Conservation (phyloP, 345 rosid genomes). For the Lumnitzera littorea region DNA sequence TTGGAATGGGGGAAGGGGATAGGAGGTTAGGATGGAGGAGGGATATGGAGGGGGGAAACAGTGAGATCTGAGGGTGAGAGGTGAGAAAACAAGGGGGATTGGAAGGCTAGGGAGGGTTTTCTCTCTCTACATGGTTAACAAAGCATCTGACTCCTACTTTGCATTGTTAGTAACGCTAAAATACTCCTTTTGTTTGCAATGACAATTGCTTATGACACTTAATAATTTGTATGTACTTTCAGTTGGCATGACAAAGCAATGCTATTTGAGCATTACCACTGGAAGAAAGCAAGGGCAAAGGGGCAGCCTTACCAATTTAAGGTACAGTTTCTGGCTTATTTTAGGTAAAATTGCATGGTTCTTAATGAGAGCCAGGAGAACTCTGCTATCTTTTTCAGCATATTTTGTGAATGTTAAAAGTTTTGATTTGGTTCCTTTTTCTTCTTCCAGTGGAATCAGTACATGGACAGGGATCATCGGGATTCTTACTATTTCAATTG, state of each 20-base stretch:
- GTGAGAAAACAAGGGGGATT: too few relatives aligned
- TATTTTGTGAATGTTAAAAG: not conserved
- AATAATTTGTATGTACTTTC: conserved; percentile 20
- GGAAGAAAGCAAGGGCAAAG: conserved; percentile 75
- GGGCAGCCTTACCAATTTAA: conserved; percentile 69
- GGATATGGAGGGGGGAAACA: too few relatives aligned
- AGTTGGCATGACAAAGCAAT: conserved; percentile 93
- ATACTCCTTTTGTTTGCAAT: too few relatives aligned
- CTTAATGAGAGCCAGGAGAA: not conserved
- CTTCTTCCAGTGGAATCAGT: conserved; percentile 71
- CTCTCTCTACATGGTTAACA: too few relatives aligned
- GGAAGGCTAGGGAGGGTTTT: too few relatives aligned
- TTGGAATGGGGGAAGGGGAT: too few relatives aligned
- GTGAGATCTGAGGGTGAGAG: too few relatives aligned
- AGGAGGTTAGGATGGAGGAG: too few relatives aligned
- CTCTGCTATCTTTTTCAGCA: not conserved
- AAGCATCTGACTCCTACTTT: too few relatives aligned
- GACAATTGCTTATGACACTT: not conserved
- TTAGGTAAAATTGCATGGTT: conserved; percentile 1
- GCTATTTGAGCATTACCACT: conserved; percentile 76
- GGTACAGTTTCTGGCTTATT: conserved; percentile 25
- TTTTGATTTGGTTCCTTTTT: conserved; percentile 7
- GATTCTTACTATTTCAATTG: conserved; percentile 76
- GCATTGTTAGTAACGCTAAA: too few relatives aligned
- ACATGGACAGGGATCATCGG: conserved; percentile 61